phyloP scores from a whole-genome alignment of 352 stramenopile species.

The Thraustochytrium sp. region DNA sequence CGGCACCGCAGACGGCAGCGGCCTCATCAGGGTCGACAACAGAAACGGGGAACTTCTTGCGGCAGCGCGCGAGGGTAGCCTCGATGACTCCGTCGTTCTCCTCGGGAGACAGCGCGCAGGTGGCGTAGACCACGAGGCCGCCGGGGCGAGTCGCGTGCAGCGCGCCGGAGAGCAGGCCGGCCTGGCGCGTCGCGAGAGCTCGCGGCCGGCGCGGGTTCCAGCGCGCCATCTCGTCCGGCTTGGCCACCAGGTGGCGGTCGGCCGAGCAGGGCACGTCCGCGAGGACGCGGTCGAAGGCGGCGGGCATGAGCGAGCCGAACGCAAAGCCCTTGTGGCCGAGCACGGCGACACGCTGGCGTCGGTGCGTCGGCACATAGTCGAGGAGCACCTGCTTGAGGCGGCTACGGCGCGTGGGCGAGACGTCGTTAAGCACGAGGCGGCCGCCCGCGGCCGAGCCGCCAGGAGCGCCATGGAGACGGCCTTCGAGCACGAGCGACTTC shows the following conservation, averaged over 20 bases:
- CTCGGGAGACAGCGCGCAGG: slow-evolving; percentile 79
- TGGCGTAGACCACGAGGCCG: slow-evolving; percentile 85
- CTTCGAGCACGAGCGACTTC: slow-evolving; percentile 81
- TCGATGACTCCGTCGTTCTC: slow-evolving; percentile 85
- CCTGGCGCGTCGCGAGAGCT: slow-evolving; percentile 50
- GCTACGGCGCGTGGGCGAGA: slow-evolving; percentile 82
- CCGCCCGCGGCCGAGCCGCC: slow-evolving; percentile 69
- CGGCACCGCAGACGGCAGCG: not conserved
- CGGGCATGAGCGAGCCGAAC: slow-evolving; percentile 55
- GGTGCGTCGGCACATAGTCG: not conserved
- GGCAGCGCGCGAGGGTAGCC: not conserved
- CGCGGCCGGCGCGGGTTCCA: not conserved
- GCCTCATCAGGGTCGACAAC: not conserved
- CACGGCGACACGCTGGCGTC: slow-evolving; percentile 50
- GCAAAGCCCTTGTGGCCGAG: slow-evolving; percentile 66
- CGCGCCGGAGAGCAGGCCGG: slow-evolving; percentile 61
- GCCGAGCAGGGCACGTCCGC: slow-evolving; percentile 80
- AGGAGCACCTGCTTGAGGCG: slow-evolving; percentile 63
- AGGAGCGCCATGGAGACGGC: slow-evolving; percentile 48
- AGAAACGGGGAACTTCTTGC: not conserved
- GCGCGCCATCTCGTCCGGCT: not conserved
- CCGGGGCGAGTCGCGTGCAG: slow-evolving; percentile 75
- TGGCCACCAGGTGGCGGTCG: not conserved
- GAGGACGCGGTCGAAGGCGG: slow-evolving; percentile 82
- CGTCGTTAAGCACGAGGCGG: slow-evolving; percentile 68